A percentile compares a stretch with the other conserved stretches of the same genome.
Evolutionary conservation across 208 protist genomes (phyloP).

Genomic region (Crithidia brevicula): DNA sequence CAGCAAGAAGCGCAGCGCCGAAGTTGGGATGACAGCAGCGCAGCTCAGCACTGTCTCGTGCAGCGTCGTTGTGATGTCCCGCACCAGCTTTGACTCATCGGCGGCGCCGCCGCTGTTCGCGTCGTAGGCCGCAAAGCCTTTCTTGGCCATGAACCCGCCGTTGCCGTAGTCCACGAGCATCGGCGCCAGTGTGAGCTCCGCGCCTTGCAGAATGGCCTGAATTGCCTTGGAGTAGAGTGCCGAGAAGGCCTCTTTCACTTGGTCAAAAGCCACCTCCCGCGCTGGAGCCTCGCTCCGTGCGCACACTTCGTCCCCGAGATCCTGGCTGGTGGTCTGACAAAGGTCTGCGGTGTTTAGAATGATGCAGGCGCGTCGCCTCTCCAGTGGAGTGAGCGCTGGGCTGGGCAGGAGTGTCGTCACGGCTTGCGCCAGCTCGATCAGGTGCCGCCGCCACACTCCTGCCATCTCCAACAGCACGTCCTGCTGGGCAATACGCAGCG

Average conservation of each 20-base stretch:
- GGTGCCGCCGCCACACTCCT: constrained; percentile 78
- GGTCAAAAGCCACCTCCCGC: constrained; percentile 76
- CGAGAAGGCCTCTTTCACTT: constrained; percentile 79
- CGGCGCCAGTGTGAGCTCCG: constrained; percentile 52
- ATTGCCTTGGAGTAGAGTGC: constrained; percentile 67
- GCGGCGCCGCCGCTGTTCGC: constrained; percentile 18
- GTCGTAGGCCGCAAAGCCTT: constrained; percentile 13
- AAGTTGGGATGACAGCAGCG: constrained; percentile 51
- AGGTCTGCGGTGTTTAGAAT: constrained; percentile 88
- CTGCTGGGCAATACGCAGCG: constrained; percentile 83
- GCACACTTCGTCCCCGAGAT: constrained; percentile 83
- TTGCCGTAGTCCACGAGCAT: constrained; percentile 75
- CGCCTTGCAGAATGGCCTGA: constrained; percentile 69
- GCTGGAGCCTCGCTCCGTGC: constrained; percentile 62
- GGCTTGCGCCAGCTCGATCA: constrained; percentile 59
- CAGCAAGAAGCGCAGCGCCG: constrained; percentile 81
- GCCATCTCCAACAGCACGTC: constrained; percentile 90
- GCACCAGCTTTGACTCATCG: constrained; percentile 69
- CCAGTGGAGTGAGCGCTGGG: constrained; percentile 45
- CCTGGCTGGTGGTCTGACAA: constrained; percentile 74
- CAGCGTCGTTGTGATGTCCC: constrained; percentile 58
- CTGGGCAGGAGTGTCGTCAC: constrained; percentile 42
- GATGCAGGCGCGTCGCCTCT: constrained; percentile 82
- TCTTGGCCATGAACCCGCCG: constrained; percentile 46
- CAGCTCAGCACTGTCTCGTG: constrained; percentile 78